These are phyloP conservation scores for Anisodus acutangulus DNA, from an alignment of 257 asterid genomes.

Conservation along the genomic window DNA sequence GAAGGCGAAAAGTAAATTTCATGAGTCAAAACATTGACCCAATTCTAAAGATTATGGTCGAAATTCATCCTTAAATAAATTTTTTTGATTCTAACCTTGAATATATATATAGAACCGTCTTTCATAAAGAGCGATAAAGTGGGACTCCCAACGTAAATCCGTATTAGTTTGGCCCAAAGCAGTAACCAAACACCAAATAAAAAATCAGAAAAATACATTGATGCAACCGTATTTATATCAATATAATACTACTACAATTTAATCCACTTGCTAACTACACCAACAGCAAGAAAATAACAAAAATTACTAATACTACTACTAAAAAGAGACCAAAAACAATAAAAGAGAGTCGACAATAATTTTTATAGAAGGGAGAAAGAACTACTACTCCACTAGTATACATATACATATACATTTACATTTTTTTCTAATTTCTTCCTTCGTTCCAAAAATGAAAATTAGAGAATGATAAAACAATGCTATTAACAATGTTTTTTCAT, in stretches of 20 bases:
- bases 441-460: constrained; percentile 30
- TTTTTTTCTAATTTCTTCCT: neutral
- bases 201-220: neutral
- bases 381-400: constrained; percentile 10
- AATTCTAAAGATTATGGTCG: neutral
- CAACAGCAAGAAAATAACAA: neutral
- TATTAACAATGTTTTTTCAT: constrained; percentile 33
- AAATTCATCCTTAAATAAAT: neutral
- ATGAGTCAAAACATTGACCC: neutral
- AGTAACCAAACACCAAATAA: neutral
- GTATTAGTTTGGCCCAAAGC: neutral
- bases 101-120: neutral
- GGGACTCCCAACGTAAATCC: neutral
- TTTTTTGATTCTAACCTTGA: too few relatives aligned
- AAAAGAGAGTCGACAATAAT: neutral
- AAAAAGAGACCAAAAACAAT: neutral
- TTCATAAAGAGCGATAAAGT: neutral
- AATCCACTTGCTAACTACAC: constrained; percentile 6
- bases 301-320: neutral
- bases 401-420: neutral
- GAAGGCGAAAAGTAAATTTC: neutral
- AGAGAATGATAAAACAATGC: constrained; percentile 19
- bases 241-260: neutral
- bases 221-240: neutral
- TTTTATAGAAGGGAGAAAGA: neutral